Base-by-base conservation (phyloP, 2,329 filamentous ascomycete species). In the Fusarium devonianum region DNA sequence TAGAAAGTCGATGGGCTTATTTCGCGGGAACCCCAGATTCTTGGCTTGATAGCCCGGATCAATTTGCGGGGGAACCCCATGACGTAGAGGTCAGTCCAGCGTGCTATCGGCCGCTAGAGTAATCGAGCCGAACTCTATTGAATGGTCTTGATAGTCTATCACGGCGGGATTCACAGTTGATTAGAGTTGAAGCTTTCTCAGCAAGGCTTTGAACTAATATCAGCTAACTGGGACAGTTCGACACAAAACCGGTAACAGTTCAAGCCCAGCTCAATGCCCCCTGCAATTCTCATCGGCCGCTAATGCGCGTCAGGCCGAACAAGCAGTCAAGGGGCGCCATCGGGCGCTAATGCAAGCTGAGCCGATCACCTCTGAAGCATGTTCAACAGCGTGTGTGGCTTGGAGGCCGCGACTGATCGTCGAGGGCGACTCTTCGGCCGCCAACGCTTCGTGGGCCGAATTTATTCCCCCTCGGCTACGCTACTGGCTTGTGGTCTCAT, bases 281-380 rank as follows among this genome's bases (percentile, higher is more conserved):
- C 19, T 35, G 28, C 14, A 39, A 21, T 11, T 7, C 22, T 14
- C 13, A n/a, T 18, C 33, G 22, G 25, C 29, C 38, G 38, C 51
- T 56, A 35, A 55, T 56, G 37, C 40, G 41, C 34, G 37, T 39
- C 36, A 33, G 26, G 25, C 21, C 36, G 44, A 42, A 41, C 40
- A 23, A 43, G 19, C 28, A 48, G 25, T 16, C 13, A 30, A 53
- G 39, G 53, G 41, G 49, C 46, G 22, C 17, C 42, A 45, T 47
- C 55, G 40, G 55, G 50, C 55, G 47, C 55, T 59, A 58, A 59
- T 59, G 55, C 55, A 58, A 28, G 36, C 25, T 36, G 12, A 33
- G 28, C 54, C 43, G 54, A 35, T 23, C n/a, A n/a, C n/a, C n/a
- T n/a, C 21, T 22, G 21, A 9, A 9, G 21, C 21, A 22, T 25